Evolutionary conservation across 1,284 basidiomycete species (phyloP).

Genomic region (Papiliotrema laurentii): DNA sequence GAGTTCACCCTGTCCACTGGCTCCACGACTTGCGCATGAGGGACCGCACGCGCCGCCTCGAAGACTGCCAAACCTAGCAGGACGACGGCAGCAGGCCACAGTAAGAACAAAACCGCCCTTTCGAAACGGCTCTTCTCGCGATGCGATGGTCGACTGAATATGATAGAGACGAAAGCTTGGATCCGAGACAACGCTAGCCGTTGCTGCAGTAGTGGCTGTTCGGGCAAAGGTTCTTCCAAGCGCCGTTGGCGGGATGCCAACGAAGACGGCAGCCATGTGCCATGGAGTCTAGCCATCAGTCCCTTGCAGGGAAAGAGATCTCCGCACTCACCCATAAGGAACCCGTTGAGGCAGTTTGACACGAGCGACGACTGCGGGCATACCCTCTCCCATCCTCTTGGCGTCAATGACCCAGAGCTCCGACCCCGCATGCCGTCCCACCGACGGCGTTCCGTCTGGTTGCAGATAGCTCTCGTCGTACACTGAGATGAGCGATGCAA

Average conservation of each 20-base stretch:
- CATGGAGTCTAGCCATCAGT: conserved; percentile 27
- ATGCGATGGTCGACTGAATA: conserved; percentile 23
- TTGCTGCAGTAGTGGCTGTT: conserved; percentile 27
- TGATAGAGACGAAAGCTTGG: conserved; percentile 29
- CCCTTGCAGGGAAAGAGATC: neutral
- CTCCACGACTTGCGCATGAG: too few species aligned
- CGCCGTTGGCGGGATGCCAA: conserved; percentile 19
- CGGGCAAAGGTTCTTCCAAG: conserved; percentile 10
- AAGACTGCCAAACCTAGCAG: conserved; percentile 18
- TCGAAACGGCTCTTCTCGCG: conserved; percentile 23
- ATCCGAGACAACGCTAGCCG: conserved; percentile 30
- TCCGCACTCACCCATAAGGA: conserved; percentile 34
- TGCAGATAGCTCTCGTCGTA: conserved; percentile 50
- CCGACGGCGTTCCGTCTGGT: conserved; percentile 42
- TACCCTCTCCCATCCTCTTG: conserved; percentile 32
- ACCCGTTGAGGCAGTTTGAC: conserved; percentile 50
- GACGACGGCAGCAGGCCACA: conserved; percentile 25
- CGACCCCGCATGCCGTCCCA: conserved; percentile 36
- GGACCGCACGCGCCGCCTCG: conserved; percentile 7
- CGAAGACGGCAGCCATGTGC: conserved; percentile 28
- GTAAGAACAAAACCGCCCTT: conserved; percentile 15
- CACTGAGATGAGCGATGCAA: conserved; percentile 14
- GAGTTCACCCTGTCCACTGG: too few species aligned
- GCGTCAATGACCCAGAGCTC: conserved; percentile 53
- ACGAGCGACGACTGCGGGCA: conserved; percentile 46